phyloP scores from a whole-genome alignment of 176 grass and related monocot species.

The Lolium perenne region DNA sequence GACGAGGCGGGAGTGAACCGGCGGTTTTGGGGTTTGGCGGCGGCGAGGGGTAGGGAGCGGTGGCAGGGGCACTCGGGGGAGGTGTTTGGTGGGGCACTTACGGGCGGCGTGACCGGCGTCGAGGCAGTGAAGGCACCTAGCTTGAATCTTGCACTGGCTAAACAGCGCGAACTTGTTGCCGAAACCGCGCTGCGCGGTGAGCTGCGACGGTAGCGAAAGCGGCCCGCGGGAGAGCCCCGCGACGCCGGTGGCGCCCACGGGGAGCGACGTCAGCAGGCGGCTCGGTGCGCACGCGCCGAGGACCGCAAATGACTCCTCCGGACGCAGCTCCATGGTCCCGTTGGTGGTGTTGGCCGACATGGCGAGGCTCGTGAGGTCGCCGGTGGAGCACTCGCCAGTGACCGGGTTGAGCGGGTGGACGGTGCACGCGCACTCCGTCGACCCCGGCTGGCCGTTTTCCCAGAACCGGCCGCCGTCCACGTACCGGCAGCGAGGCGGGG shows the following conservation, averaged over 20 bases:
- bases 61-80: too few relatives aligned
- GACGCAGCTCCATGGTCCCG: constrained; percentile 5
- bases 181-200: constrained; percentile 37
- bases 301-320: neutral
- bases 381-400: constrained; percentile 42
- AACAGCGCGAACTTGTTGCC: constrained; percentile 55
- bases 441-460: neutral
- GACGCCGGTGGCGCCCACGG: constrained; percentile 41
- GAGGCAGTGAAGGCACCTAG: too few relatives aligned
- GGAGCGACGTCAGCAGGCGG: constrained; percentile 37
- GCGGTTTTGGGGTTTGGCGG: too few relatives aligned
- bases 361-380: constrained; percentile 32
- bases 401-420: constrained; percentile 43
- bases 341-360: constrained; percentile 48
- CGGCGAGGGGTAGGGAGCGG: too few relatives aligned
- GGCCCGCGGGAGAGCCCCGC: constrained; percentile 39
- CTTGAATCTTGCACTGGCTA: too few relatives aligned
- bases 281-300: constrained; percentile 48
- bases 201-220: constrained; percentile 54
- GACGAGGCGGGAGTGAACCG: too few relatives aligned
- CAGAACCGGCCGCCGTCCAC: constrained; percentile 36
- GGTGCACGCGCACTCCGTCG: constrained; percentile 36
- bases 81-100: too few relatives aligned
- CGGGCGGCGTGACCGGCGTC: too few relatives aligned
- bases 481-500: constrained; percentile 15